Base-by-base conservation (phyloP, 176 grass and related monocot species). In the Thalia dealbata region DNA sequence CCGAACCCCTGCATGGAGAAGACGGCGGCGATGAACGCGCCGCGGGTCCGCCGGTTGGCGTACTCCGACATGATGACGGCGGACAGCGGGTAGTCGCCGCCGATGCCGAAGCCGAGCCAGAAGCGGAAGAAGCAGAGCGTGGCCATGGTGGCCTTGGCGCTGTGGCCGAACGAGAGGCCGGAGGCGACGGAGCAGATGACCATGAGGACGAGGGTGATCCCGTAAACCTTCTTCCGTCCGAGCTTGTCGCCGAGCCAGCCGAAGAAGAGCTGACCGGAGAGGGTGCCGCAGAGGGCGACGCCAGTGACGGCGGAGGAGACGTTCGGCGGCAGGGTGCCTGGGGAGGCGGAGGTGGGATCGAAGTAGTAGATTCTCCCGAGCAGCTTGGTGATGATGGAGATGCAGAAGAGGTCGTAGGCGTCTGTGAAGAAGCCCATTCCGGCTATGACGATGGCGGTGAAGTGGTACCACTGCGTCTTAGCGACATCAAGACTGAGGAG, bases 21-120 rank as follows among this genome's bases (percentile, higher is more conserved):
- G n/a, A n/a, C n/a, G n/a, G n/a, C n/a, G n/a, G n/a, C n/a, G n/a
- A n/a, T n/a, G n/a, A n/a, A n/a, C n/a, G n/a, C n/a, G n/a, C n/a
- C n/a, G n/a, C n/a, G n/a, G n/a, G n/a, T n/a, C n/a, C n/a, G n/a
- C n/a, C n/a, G n/a, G 82, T 88, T 91, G 8, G 85, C 78, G 66
- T 91, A 91, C 81, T 91, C 88, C 0, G 88, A 91, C 88, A 91
- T 91, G 84, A 91, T 91, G 18, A 84, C 87, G 45, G 78, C 88
- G 8, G 75, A 82, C 0, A 86, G 75, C 26, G 84, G 84, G 76
- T 86, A 86, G 74, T 86, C 84, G 64, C 84, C 84, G 70, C 84
- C 84, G 62, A 86, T 86, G 38, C 84, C 79, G 74, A 86, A 86
- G 0, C 84, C 84, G 41, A 86, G 79, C 84, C 84, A 86, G 75